phyloP scores from a whole-genome alignment of 2,329 filamentous ascomycete species.

The Grosmannia penicillata region DNA sequence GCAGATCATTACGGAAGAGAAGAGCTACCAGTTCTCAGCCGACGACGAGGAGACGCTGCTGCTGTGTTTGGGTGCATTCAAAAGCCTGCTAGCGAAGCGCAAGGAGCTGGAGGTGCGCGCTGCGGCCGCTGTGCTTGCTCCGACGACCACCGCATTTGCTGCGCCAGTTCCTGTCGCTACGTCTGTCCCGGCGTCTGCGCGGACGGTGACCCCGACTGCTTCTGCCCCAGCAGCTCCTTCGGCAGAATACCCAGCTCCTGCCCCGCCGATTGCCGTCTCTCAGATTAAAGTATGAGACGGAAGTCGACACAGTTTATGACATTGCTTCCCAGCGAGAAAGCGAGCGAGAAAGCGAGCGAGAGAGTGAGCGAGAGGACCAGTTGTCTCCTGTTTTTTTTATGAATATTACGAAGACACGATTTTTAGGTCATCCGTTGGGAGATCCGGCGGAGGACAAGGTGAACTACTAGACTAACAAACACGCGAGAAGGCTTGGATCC shows the following conservation, averaged over 20 bases:
- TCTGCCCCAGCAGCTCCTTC: no score
- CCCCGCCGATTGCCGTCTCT: no score
- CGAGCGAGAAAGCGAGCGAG: no score
- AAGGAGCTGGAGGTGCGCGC: conserved; percentile 43
- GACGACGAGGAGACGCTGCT: conserved; percentile 69
- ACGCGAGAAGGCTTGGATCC: neutral
- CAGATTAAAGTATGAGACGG: no score
- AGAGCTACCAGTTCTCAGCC: conserved; percentile 63
- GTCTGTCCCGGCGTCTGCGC: neutral
- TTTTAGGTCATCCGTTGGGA: no score
- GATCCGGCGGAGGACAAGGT: no score
- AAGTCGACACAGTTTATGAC: no score
- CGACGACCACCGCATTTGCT: neutral
- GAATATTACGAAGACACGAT: conserved; percentile 1
- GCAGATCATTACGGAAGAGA: conserved; percentile 89
- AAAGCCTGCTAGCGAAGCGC: conserved; percentile 64
- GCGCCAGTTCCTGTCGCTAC: neutral
- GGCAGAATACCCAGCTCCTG: no score
- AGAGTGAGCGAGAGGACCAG: no score
- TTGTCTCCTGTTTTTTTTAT: conserved; percentile 1
- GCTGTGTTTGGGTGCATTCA: conserved; percentile 78
- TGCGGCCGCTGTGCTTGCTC: conserved; percentile 2
- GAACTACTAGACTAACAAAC: neutral
- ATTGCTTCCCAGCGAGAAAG: no score
- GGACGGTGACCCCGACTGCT: neutral